phyloP scores from a whole-genome alignment of 1,284 basidiomycete genomes.

The Cryptococcus depauperatus region DNA sequence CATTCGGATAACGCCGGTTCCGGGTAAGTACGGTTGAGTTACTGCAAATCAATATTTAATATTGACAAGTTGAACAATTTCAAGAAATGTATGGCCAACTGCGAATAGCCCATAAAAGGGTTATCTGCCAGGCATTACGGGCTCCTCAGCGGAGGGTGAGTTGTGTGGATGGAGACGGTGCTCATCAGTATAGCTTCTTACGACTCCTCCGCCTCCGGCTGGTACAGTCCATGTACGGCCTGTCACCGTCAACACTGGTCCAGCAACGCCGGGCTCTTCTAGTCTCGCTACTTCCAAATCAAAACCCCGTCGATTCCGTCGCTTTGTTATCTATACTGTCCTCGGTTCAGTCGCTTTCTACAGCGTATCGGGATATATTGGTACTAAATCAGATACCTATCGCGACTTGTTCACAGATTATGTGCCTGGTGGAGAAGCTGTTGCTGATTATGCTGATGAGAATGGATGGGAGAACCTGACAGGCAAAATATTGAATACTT shows the following conservation, averaged over 20 bases:
- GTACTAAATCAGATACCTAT: slow-evolving; percentile 45
- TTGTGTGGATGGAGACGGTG: too few species aligned
- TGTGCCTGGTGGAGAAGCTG: slow-evolving; percentile 55
- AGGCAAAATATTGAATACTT: slow-evolving; percentile 49
- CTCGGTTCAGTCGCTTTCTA: slow-evolving; percentile 46
- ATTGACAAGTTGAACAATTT: not conserved
- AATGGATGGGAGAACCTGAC: slow-evolving; percentile 63
- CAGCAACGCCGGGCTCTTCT: slow-evolving; percentile 18
- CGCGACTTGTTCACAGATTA: slow-evolving; percentile 50
- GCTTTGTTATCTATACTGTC: slow-evolving; percentile 44
- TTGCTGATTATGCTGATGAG: slow-evolving; percentile 73
- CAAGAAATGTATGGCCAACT: slow-evolving; percentile 30
- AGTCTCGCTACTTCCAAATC: slow-evolving; percentile 24
- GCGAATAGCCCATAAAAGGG: slow-evolving; percentile 23
- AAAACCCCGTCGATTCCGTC: slow-evolving; percentile 31
- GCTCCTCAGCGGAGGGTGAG: slow-evolving; percentile 31
- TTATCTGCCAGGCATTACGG: slow-evolving; percentile 16
- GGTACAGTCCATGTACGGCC: slow-evolving; percentile 19
- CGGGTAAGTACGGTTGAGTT: not conserved
- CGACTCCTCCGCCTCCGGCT: slow-evolving; percentile 20
- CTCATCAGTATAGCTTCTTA: slow-evolving; percentile 23
- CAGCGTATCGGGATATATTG: slow-evolving; percentile 44
- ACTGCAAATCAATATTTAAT: not conserved
- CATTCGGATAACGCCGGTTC: not conserved
- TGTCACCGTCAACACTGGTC: slow-evolving; percentile 12